Base-by-base conservation (phyloP, 2,329 filamentous ascomycete genomes). In the Ophiostoma fasciatum region DNA sequence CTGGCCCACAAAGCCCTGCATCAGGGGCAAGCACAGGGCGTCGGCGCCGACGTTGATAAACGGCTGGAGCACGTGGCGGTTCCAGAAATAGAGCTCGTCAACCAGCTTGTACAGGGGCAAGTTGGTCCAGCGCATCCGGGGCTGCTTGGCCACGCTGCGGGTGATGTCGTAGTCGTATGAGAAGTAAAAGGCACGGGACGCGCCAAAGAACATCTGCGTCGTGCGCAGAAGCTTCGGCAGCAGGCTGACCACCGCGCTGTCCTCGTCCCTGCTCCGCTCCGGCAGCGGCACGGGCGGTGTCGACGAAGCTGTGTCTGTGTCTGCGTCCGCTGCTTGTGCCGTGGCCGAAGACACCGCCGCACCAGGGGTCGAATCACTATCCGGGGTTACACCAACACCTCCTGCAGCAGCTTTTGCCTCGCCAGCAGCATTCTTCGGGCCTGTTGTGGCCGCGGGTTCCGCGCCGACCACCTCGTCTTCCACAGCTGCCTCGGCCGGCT, bases 141-240 rank as follows among this genome's bases (percentile, higher is more conserved):
- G 51, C 18, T 51, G 52, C 37, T 52, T 62, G 3, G 58, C 56
- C 37, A 74, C 49, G 43, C 70, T 75, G 38, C 78, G 71, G 1
- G 90, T 96, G 34, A 98, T 71, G 52, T 98, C 87, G 52, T 88
- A 71, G 45, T 98, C 90, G 54, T 98, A 94, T 1, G 87, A 87
- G 55, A 88, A 98, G 62, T 80, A 96, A 56, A 94, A 96, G 53
- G 83, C 94, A 43, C 71, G 70, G 0, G 80, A 85, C 4, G 76
- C 70, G 1, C 81, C 77, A 51, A 94, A 88, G 41, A 94, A 72
- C 37, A 96, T 72, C 50, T 82, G 82, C 2, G 84, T 78, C 22
- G 82, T 92, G 28, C 80, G 72, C 28, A 98, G 57, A 27, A 96
- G 64, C 50, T 94, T 93, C 2, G 88, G 88, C 10, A 93, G 62